Evolutionary conservation across 2,329 filamentous ascomycete species (phyloP), one percentile per base, ranked within the genome.

Genomic region (Dothideomycetidae sp.): DNA sequence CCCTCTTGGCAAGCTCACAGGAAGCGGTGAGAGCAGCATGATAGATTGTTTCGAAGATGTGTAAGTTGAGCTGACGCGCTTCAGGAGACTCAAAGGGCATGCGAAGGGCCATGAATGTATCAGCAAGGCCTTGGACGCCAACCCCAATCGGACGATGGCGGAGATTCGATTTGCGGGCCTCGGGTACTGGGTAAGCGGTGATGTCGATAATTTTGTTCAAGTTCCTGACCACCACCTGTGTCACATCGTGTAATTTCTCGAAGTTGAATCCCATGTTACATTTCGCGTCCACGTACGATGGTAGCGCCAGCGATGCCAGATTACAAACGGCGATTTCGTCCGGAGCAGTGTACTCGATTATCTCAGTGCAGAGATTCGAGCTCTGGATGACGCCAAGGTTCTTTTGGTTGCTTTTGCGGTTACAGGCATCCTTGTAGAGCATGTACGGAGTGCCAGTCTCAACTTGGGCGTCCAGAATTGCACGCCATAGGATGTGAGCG

Each of bases 351-450:
- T 94, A 98, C 68, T 98, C 90, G 47, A 98, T 74, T 52, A 98
- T 98, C 64, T 98, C 90, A 35, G 88, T 96, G 76, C 90, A 98
- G 34, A 98, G 71, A 63, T 98, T 98, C 55, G 90, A 98, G 71
- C 84, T 94, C 62, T 85, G 85, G 53, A 98, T 98, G 45, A 86
- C 94, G 48, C 90, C 90, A 21, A 98, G 72, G 64, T 98, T 98
- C 79, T 98, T 96, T 68, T 98, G 90, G 74, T 98, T 98, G 71
- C 86, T 94, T 79, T 98, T 98, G 60, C 77, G 77, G 75, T 98
- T 98, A 75, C 81, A 88, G 54, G 78, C 73, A 64, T 98, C 90
- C 72, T 98, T 98, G 78, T 98, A 98, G 43, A 96, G 78, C 84
- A 98, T 98, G 66, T 93, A 98, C 33, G 90, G 90, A 64, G 93